These are phyloP conservation scores for Vanrija humicola DNA, from an alignment of 1,284 basidiomycete genomes.

Conservation along the genomic window DNA sequence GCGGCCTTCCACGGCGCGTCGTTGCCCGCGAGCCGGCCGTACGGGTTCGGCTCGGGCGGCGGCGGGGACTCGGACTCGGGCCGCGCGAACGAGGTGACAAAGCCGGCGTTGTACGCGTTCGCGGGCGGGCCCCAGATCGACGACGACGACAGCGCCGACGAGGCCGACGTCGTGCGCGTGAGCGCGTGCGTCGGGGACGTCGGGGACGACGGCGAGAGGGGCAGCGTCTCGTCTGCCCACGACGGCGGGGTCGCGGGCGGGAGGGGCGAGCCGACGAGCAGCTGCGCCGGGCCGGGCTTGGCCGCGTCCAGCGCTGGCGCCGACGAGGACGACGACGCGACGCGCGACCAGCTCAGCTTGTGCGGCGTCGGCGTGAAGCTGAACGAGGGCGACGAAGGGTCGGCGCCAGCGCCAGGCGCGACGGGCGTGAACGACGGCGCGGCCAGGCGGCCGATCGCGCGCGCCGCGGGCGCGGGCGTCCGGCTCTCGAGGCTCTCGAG, in stretches of 20 bases:
- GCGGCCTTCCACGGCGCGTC: too few relatives aligned
- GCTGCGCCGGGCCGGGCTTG: too few relatives aligned
- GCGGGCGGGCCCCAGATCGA: background rate
- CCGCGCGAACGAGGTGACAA: too few relatives aligned
- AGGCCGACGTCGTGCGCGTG: background rate
- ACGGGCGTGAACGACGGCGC: background rate
- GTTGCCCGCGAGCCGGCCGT: too few relatives aligned
- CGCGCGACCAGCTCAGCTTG: constrained; percentile 1
- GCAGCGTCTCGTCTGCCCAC: background rate
- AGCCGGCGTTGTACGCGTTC: background rate
- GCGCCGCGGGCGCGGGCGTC: background rate
- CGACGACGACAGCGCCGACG: background rate
- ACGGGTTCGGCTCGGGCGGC: too few relatives aligned
- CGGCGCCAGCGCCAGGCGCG: background rate
- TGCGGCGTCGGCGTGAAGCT: constrained; percentile 5
- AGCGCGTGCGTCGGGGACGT: background rate
- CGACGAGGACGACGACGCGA: background rate
- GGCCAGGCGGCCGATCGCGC: background rate
- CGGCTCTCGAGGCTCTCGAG: too few relatives aligned
- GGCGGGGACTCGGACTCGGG: too few relatives aligned
- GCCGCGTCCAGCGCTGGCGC: too few relatives aligned
- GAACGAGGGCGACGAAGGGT: background rate
- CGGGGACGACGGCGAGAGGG: background rate
- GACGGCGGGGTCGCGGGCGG: too few relatives aligned
- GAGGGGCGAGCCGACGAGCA: too few relatives aligned